These are phyloP conservation scores for Thelonectria blattea DNA, from an alignment of 2,329 filamentous ascomycete genomes.

Conservation along the genomic window DNA sequence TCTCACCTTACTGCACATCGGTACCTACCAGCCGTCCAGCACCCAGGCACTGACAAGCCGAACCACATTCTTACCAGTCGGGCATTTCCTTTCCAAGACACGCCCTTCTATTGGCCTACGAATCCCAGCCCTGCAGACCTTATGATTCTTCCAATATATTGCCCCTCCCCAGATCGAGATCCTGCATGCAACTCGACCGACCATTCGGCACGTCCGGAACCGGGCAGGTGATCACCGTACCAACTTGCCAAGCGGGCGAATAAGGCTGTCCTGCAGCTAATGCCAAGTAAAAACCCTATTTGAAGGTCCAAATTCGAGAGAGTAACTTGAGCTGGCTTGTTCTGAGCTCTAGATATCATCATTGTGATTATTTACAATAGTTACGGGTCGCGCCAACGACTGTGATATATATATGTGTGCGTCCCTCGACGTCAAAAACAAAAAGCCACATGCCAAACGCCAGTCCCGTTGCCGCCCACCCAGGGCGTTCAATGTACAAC, in stretches of 20 bases:
- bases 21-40: too few species aligned
- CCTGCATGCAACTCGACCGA: not conserved
- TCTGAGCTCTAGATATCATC: not conserved
- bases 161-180: not conserved
- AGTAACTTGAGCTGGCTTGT: not conserved
- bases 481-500: not conserved
- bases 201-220: not conserved
- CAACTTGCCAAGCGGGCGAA: not conserved
- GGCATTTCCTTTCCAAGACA: too few species aligned
- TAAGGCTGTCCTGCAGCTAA: not conserved
- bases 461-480: not conserved
- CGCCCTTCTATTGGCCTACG: not conserved
- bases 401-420: not conserved
- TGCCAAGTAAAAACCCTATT: not conserved
- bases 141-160: not conserved
- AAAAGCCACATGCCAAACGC: not conserved
- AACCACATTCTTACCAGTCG: too few species aligned
- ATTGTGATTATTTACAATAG: slow-evolving; percentile 1
- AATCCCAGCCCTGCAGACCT: not conserved
- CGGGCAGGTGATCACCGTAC: not conserved
- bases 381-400: not conserved
- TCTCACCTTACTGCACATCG: too few species aligned
- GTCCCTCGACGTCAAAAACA: not conserved
- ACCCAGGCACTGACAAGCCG: too few species aligned
- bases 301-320: not conserved